Evolutionary conservation across 768 basidiomycete species (phyloP), one percentile per base, ranked within the genome.

Genomic region (Exidia glandulosa): DNA sequence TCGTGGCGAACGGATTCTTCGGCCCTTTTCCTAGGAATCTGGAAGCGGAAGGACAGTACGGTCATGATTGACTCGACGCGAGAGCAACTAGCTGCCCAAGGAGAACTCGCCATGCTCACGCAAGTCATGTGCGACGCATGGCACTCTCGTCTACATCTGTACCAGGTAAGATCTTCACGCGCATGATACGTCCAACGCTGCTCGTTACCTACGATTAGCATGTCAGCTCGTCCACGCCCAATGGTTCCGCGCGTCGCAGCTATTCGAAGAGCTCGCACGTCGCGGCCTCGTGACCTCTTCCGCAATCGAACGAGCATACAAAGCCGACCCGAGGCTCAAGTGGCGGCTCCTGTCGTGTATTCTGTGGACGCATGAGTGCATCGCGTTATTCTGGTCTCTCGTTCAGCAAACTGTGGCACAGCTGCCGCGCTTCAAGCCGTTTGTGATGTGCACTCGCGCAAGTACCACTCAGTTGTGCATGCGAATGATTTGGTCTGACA

Each of bases 191-290:
- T 14, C 34, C 12, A 45, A 14, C 19, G 19, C 9, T 13, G 19
- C 2, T 45, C 9, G 6, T 45, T n/a, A n/a, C 34, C 25, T 30
- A 6, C 19, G 16, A 29, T 58, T 14, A 3, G 12, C n/a, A 19
- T 9, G 6, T 36, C 14, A 59, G 59, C n/a, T 48, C 27, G 45
- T 32, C 6, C 50, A 59, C 33, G 59, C 47, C 16, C 45, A 29
- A 16, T 59, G 59, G 59, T 59, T 30, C 4, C 59, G 33, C 31
- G 59, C 59, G 7, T 45, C 59, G 9, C 27, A 23, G 3, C 9
- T 59, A 23, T 59, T 59, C 29, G 59, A 50, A 47, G 45, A 59
- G 16, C 32, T 59, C 3, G 59, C 47, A 2, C n/a, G 6, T n/a
- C 47, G 47, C 45, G 59, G 59, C 29, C 33, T 34, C 7, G 52